Base-by-base conservation (phyloP, 805 yeast species). In the Suhomyces prunicola region DNA sequence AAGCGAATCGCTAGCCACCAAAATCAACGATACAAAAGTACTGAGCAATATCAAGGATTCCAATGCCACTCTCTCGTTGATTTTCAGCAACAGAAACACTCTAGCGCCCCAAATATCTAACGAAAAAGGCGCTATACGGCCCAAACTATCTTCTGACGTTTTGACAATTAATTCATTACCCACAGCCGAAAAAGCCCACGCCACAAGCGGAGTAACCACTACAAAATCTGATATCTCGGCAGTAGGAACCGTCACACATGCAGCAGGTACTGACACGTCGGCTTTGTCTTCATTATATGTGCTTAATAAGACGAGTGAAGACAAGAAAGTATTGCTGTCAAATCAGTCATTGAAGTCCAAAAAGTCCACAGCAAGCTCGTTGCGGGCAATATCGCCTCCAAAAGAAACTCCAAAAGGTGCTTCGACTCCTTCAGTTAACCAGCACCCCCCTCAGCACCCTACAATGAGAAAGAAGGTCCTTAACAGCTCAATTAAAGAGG, bases 211-310 rank as follows among this genome's bases (percentile, higher is more conserved):
- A 47, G 61, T 67, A 7, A 60, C 67, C 1, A 66, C 76, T 1
- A 69, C 75, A 4, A 66, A 58, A 23, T 70, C 78, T 0, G 49
- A 47, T 2, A 27, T 47, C 9, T 60, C 67, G 0, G 80, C 65
- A 2, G 54, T 64, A 5, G 80, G 79, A 1, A 71, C 76, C 9
- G 78, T 75, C 6, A 57, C 76, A 2, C 61, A 63, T 31, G 29
- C 33, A 10, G 56, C 60, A 4, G 57, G 60, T 9, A 58, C 52
- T 39, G 71, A 71, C 15, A 58, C 61, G 5, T 67, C 78, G 0
- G 80, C 80, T 0, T 61, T 75, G 22, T 65, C 76, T 4, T 58
- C 77, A 1, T 63, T 75, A 39, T 75, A 75, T 56, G 65, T 63
- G 6, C 59, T 75, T 50, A 74, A 74, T 53, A 70, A 69, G 52